Evolutionary conservation across 192 early-diverging fungal genomes (phyloP).

Genomic region (Phycomyces blakesleeanus): DNA sequence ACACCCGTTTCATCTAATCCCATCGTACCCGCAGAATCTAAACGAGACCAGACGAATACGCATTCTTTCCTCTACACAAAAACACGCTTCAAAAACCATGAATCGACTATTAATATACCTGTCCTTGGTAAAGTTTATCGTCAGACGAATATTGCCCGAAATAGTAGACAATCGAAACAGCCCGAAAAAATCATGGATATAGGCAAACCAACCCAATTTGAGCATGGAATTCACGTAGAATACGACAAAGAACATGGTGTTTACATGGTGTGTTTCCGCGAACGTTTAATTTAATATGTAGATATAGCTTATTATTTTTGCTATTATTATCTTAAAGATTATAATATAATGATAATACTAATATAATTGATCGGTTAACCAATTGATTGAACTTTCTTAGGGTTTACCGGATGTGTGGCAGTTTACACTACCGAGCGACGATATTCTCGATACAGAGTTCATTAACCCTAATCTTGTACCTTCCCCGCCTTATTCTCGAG

Average conservation of each 20-base stretch:
- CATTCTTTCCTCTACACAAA: too few species aligned
- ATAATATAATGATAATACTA: too few species aligned
- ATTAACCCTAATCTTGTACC: constrained; percentile 54
- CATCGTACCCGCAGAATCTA: too few species aligned
- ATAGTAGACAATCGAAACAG: neutral
- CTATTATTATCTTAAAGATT: too few species aligned
- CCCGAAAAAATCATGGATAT: constrained; percentile 47
- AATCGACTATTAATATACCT: too few species aligned
- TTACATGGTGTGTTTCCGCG: constrained; percentile 38
- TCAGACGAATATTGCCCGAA: too few species aligned
- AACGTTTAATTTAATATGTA: neutral
- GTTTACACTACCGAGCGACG: constrained; percentile 45
- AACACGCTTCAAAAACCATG: too few species aligned
- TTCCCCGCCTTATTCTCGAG: constrained; percentile 2
- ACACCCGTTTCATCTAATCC: too few species aligned
- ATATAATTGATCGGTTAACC: too few species aligned
- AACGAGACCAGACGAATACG: too few species aligned
- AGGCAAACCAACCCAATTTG: constrained; percentile 50
- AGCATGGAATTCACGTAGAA: constrained; percentile 57
- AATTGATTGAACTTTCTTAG: constrained; percentile 10
- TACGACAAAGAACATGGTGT: constrained; percentile 44
- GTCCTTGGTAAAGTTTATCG: too few species aligned
- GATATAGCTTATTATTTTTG: too few species aligned
- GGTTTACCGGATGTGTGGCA: constrained; percentile 56
- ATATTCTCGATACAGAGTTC: constrained; percentile 47